Base-by-base conservation (phyloP, 139 green algal genomes). In the Tetradesmus obliquus region DNA sequence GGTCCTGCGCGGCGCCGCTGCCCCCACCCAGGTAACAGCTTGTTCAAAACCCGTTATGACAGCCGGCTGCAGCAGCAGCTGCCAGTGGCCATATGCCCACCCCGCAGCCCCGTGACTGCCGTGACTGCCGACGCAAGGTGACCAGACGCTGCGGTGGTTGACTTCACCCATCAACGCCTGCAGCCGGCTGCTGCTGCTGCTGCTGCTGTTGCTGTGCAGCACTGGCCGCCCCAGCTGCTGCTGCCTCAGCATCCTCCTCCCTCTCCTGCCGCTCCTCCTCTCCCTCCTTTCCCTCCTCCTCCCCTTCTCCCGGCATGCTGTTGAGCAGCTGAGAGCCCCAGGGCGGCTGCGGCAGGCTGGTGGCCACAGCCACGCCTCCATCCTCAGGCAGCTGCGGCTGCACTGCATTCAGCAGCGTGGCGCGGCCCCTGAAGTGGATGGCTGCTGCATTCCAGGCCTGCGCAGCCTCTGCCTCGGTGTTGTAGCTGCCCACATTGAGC, bases 381-480 rank as follows among this genome's bases (percentile, higher is more conserved):
- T 91, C 88, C 6, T 86, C 88, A 69, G 88, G 88, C 76, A 91
- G 32, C 22, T 51, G 2, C 15, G 88, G 88, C 76, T 87, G 62
- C 24, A 91, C 88, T n/a, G 72, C 32, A 55, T 91, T 91, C 5
- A 91, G 76, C 88, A 53, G 55, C 12, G 76, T 81, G 88, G 20
- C 15, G 20, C 55, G n/a, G 15, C 88, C 88, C n/a, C 88, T 86
- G 88, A 91, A 91, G 79, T 91, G 88, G 13, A 91, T 80, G 17
- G 88, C 88, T 32, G 88, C 88, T 51, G 88, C 88, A 81, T 91
- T 91, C 89, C 88, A 91, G 79, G 88, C 88, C 60, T 71, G 88
- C 15, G 88, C 88, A 55, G 88, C 88, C n/a, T 91, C 88, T 8
- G 32, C 17, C 88, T 91, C 88, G 15, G 88, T 91, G 24, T 58